These are phyloP conservation scores for Striga asiatica DNA, from an alignment of 257 asterid genomes.

Conservation along the genomic window DNA sequence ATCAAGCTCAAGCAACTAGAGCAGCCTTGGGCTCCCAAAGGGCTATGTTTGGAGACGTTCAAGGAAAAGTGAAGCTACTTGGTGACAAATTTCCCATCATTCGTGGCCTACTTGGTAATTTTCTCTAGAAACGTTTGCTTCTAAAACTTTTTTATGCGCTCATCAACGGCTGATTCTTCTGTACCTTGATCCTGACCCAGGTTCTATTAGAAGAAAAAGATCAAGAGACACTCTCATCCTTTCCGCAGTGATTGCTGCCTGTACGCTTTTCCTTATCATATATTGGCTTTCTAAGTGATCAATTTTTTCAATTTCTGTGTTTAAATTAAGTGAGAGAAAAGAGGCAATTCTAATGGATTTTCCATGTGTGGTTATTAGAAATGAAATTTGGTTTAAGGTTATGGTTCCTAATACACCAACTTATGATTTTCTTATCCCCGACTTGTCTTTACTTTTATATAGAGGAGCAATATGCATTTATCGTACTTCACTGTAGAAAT, in stretches of 20 bases:
- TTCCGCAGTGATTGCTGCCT: constrained; percentile 92
- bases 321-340: constrained; percentile 12
- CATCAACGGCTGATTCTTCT: constrained; percentile 6
- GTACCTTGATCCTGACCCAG: constrained; percentile 38
- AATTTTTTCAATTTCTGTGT: constrained; percentile 1
- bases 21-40: constrained; percentile 80
- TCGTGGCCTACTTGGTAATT: constrained; percentile 80
- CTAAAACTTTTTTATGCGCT: neutral
- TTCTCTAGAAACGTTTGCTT: neutral
- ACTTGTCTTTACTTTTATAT: neutral
- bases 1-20: constrained; percentile 96
- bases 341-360: constrained; percentile 15
- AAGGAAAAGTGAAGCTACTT: constrained; percentile 82
- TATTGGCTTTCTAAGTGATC: constrained; percentile 92
- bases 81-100: constrained; percentile 84
- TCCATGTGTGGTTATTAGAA: constrained; percentile 19
- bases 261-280: constrained; percentile 86
- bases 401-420: constrained; percentile 2
- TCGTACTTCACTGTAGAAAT: no score
- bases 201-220: constrained; percentile 75
- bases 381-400: constrained; percentile 2
- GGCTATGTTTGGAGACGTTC: constrained; percentile 82
- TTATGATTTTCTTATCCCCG: neutral
- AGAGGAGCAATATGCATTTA: no score
- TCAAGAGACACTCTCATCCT: constrained; percentile 93